These are phyloP conservation scores for Phaeolepiota aurea DNA, from an alignment of 768 basidiomycete species.

Conservation along the genomic window DNA sequence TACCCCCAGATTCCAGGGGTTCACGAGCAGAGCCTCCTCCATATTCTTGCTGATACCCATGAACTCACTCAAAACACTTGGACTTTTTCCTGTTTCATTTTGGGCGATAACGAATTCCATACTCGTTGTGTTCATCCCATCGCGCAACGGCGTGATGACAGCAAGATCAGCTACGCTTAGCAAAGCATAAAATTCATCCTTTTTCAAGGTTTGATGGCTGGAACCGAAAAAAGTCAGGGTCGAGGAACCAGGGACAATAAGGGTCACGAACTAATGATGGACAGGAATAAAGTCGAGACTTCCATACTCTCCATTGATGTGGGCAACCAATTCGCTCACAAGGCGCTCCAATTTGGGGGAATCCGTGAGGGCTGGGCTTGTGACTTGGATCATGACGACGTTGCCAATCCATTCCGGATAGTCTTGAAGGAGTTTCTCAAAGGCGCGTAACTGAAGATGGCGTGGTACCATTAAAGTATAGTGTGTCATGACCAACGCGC, in stretches of 20 bases:
- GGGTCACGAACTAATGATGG: conserved; percentile 82
- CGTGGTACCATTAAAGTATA: conserved; percentile 1
- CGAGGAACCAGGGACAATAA: background rate
- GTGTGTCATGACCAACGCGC: background rate
- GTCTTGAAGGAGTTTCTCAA: conserved; percentile 86
- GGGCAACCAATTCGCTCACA: conserved; percentile 88
- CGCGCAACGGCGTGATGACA: conserved; percentile 90
- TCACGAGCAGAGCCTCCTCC: conserved; percentile 82
- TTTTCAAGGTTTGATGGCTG: conserved; percentile 94
- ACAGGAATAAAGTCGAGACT: conserved; percentile 93
- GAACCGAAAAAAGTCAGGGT: too few species aligned
- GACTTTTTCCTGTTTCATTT: conserved; percentile 71
- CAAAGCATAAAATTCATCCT: conserved; percentile 96
- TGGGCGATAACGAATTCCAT: conserved; percentile 99
- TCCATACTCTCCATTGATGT: conserved; percentile 94
- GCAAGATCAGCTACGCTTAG: conserved; percentile 90
- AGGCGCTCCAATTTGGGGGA: conserved; percentile 90
- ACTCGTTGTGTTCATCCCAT: conserved; percentile 98
- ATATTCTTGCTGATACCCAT: conserved; percentile 96
- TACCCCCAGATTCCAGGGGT: conserved; percentile 93
- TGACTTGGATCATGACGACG: conserved; percentile 86
- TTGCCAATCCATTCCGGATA: conserved; percentile 96
- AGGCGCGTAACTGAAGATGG: conserved; percentile 69
- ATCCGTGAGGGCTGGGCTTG: conserved; percentile 86
- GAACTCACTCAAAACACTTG: conserved; percentile 91